Evolutionary conservation across 176 grass and related monocot genomes (phyloP).

Genomic region (Avena eriantha): DNA sequence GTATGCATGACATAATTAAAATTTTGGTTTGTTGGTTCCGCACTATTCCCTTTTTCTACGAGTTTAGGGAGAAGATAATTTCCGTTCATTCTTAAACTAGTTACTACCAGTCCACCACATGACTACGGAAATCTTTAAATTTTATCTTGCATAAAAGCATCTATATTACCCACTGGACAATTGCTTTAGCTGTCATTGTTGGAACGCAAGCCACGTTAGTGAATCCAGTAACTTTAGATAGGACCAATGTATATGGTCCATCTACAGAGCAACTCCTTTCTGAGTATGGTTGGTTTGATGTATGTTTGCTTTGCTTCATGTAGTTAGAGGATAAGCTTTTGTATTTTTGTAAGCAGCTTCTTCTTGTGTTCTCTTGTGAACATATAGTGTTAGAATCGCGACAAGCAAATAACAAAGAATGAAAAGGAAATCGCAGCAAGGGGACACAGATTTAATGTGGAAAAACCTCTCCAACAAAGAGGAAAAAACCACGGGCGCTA

Average conservation of each 20-base stretch:
- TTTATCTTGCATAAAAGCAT: neutral
- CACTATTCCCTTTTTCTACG: neutral
- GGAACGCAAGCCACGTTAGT: neutral
- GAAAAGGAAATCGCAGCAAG: too few species aligned
- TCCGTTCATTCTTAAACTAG: neutral
- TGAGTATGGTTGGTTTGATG: neutral
- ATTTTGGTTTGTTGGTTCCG: neutral
- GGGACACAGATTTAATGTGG: too few species aligned
- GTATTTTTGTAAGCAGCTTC: neutral
- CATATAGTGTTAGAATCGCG: too few species aligned
- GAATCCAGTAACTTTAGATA: constrained; percentile 1
- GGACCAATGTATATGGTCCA: neutral
- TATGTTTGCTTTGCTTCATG: constrained; percentile 12
- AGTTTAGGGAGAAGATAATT: neutral
- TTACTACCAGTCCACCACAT: neutral
- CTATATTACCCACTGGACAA: constrained; percentile 2
- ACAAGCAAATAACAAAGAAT: too few species aligned
- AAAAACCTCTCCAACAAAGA: too few species aligned
- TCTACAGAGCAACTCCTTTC: constrained; percentile 5
- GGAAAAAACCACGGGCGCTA: too few species aligned
- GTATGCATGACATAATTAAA: neutral
- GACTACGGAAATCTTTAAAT: neutral
- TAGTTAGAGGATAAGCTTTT: constrained; percentile 8
- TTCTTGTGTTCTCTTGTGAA: neutral
- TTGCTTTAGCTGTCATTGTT: constrained; percentile 2